phyloP scores from a whole-genome alignment of 257 asterid genomes.

The Pogostemon cablin region DNA sequence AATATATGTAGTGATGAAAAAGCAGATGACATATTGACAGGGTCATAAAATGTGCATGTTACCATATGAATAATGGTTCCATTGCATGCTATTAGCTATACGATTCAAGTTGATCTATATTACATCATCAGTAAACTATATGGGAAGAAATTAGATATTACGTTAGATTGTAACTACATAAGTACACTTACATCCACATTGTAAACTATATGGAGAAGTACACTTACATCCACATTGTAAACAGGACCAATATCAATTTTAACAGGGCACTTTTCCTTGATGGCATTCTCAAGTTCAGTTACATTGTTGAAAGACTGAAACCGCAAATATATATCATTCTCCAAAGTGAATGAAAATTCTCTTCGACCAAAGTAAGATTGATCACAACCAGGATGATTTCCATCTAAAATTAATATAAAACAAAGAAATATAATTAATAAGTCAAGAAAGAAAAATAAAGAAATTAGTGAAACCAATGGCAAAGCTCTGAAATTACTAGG shows the following conservation, averaged over 20 bases:
- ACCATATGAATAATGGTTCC: neutral
- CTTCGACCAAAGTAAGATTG: slow-evolving; percentile 82
- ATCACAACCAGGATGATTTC: slow-evolving; percentile 96
- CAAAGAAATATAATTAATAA: slow-evolving; percentile 24
- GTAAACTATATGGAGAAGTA: too few species aligned
- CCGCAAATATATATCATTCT: slow-evolving; percentile 75
- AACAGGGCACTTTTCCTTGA: slow-evolving; percentile 79
- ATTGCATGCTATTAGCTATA: slow-evolving; percentile 4
- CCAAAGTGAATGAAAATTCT: slow-evolving; percentile 88
- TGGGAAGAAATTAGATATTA: neutral
- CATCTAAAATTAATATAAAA: slow-evolving; percentile 51
- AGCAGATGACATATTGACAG: neutral
- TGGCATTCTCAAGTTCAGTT: slow-evolving; percentile 64
- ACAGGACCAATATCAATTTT: slow-evolving; percentile 95
- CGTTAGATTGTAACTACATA: slow-evolving; percentile 17
- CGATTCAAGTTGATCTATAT: slow-evolving; percentile 5
- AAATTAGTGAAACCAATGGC: slow-evolving; percentile 8
- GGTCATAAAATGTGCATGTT: neutral
- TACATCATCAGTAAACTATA: slow-evolving; percentile 1
- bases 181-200: slow-evolving; percentile 53
- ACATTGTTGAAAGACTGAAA: slow-evolving; percentile 72
- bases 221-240: slow-evolving; percentile 17
- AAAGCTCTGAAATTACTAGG: slow-evolving; percentile 13
- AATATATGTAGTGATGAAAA: slow-evolving; percentile 26
- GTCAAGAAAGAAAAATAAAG: slow-evolving; percentile 12